A percentile compares a stretch with the other conserved stretches of the same genome.
phyloP scores from a whole-genome alignment of 169 alveolate genomes.

The Cytauxzoon felis region DNA sequence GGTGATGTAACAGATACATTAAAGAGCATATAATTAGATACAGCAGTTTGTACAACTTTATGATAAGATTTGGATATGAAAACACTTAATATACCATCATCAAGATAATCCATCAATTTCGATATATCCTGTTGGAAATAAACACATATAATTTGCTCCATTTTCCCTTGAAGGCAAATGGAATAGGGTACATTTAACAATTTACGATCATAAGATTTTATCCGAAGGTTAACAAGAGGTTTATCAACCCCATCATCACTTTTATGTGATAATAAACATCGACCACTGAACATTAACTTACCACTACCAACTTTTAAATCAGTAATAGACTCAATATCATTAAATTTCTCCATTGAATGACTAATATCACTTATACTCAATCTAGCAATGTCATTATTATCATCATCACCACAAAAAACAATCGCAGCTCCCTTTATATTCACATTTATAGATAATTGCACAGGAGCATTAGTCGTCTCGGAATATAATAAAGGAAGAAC shows the following conservation, averaged over 20 bases:
- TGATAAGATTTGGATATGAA: conserved; percentile 76
- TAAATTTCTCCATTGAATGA: conserved; percentile 9
- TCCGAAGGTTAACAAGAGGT: conserved; percentile 18
- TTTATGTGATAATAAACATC: conserved; percentile 48
- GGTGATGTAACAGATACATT: conserved; percentile 64
- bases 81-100: conserved; percentile 80
- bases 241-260: neutral
- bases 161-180: conserved; percentile 63
- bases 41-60: conserved; percentile 80
- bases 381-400: conserved; percentile 35
- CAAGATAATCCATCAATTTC: conserved; percentile 72
- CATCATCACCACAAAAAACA: conserved; percentile 28
- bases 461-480: conserved; percentile 2
- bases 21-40: conserved; percentile 58
- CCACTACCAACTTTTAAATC: conserved; percentile 42
- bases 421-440: conserved; percentile 53
- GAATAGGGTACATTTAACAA: conserved; percentile 40
- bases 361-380: conserved; percentile 28
- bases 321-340: conserved; percentile 24
- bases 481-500: conserved; percentile 35
- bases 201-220: conserved; percentile 40
- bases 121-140: conserved; percentile 74
- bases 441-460: conserved; percentile 3
- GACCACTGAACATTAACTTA: conserved; percentile 22
- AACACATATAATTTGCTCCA: conserved; percentile 67